Evolutionary conservation across 1,139 yeast species (phyloP), one percentile per base, ranked within the genome.

Genomic region (Candida buenavistaensis): DNA sequence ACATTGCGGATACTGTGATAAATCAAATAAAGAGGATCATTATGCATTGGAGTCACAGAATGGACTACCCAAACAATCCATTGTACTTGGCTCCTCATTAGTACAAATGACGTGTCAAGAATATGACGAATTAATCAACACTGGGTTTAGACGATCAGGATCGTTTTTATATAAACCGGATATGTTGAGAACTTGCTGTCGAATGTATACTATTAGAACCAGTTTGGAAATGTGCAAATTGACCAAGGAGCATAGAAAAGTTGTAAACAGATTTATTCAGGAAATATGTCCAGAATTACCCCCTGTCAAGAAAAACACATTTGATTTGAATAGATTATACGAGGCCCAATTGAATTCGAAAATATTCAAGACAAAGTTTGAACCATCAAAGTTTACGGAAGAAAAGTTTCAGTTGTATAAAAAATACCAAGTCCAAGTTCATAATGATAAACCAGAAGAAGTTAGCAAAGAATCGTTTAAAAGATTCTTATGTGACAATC

Each of bases 71-170:
- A 47, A 49, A 32, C 68, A 21, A 51, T 62, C 47, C 10, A 32
- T 40, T 11, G 62, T 79, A 6, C 57, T 80, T 13, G 88, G 88
- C 1, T 57, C 74, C 29, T 64, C 64, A 11, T 62, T 70, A 2
- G 72, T 73, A 35, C 55, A 54, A 20, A 70, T 80, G 65, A 50
- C 79, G 0, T 61, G 77, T 9, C 52, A 52, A 14, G 72, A 72
- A 19, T 88, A 88, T 50, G 90, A 85, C 47, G 53, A 52, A 22
- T 54, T 85, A 44, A 75, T 89, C 42, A 82, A 86, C 47, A 63
- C 69, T 46, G 95, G 95, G 2, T 88, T 75, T 53, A 75, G 96
- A 54, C 62, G 97, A 34, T 82, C 94, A 21, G 97, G 97, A 0
- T 53, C 57, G 2, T 85, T 78, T 45, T 48, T 87, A 5, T 89